Percentiles rank a stretch among this genome's conserved stretches.
Conservation (phyloP, 2,329 filamentous ascomycete genomes). For the Alternaria atra region DNA sequence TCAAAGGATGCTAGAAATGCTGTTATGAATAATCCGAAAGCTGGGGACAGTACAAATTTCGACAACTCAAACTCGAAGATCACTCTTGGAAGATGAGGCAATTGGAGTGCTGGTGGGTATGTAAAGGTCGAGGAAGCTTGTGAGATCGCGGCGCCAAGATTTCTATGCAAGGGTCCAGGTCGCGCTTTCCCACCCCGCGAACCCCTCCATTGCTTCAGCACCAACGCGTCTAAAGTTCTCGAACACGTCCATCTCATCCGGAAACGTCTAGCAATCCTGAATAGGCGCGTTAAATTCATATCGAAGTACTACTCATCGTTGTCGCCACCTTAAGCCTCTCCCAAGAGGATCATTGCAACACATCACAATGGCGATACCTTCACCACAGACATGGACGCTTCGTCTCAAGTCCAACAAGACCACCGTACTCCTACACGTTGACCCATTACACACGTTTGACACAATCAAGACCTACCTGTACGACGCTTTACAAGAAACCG, state of each 20-base stretch:
- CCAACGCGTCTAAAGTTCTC: conserved; percentile 2
- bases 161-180: conserved; percentile 13
- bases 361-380: conserved; percentile 32
- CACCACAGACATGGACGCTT: conserved; percentile 52
- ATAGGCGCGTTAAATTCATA: conserved; percentile 7
- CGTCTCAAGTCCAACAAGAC: conserved; percentile 58
- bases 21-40: background rate
- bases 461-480: conserved; percentile 55
- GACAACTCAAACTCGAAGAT: background rate
- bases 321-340: background rate
- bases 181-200: conserved; percentile 17
- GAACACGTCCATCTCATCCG: background rate
- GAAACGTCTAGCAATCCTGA: background rate
- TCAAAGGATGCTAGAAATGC: rapidly evolving
- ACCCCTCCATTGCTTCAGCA: conserved; percentile 10
- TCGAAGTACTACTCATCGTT: no score
- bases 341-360: background rate
- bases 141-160: conserved; percentile 32
- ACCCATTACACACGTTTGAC: conserved; percentile 53
- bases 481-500: conserved; percentile 52
- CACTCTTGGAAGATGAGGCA: no score
- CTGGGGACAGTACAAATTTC: no score
- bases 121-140: background rate
- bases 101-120: background rate
- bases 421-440: conserved; percentile 58